Base-by-base conservation (phyloP, 2,329 filamentous ascomycete species). In the Colletotrichum tanaceti region DNA sequence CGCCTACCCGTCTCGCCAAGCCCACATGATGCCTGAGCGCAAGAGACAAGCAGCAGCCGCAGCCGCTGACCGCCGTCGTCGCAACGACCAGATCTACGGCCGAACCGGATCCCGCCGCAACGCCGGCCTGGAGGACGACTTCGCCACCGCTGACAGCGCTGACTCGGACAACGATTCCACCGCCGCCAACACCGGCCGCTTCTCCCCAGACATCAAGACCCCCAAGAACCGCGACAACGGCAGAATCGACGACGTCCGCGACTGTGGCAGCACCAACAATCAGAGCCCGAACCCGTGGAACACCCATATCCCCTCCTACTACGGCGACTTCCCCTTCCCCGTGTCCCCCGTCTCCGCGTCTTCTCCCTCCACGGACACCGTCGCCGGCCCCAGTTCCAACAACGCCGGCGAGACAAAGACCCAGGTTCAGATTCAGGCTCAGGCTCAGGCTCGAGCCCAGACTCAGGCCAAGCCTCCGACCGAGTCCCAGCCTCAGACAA, bases 261-360 rank as follows among this genome's bases (percentile, higher is more conserved):
- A 22, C 47, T 4, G 4, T 28, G 32, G 16, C 54, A 53, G 14
- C 28, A 11, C 49, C 57, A 14, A 38, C 10, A 28, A 44, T 28
- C 1, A 46, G 1, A 54, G 52, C 60, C 64, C 60, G n/a, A 35
- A 47, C 16, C 28, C 52, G 41, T 65, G 61, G 61, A n/a, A 16
- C 16, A 43, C 35, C 13, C 20, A 39, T 3, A 69, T 69, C 44
- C 66, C 62, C 39, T 66, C 66, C 0, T 69, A 66, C 50, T 69
- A 69, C 57, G 50, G n/a, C 49, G 14, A 50, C 44, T 20, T 50
- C 14, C n/a, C 32, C 10, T 38, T 39, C 54, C 41, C 60, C 24
- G 44, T 22, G 18, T 32, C 24, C 2, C 41, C 24, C 55, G 24
- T 16, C 41, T 38, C 50, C n/a, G 10, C 2, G 32, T 5, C 32